Evolutionary conservation across 2,329 filamentous ascomycete genomes (phyloP).

Genomic region (Penicillium aurantiogriseum): DNA sequence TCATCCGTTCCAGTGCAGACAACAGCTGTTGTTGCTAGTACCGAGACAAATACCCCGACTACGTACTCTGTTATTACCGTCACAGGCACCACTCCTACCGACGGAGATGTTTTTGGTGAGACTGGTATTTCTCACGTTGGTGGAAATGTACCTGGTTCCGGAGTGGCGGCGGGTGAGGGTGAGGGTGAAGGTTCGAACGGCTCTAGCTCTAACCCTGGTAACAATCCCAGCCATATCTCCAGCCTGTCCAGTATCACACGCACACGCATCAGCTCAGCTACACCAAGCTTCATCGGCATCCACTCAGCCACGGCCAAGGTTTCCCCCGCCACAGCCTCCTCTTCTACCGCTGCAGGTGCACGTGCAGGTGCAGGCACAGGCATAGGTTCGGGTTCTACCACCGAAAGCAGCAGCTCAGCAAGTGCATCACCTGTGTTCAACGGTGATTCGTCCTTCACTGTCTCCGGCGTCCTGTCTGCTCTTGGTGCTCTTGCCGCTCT

Average conservation of each 20-base stretch:
- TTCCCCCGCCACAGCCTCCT: neutral
- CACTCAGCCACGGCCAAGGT: neutral
- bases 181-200: neutral
- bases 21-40: neutral
- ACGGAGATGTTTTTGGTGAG: neutral
- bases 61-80: neutral
- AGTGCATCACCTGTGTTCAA: constrained; percentile 1
- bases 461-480: neutral
- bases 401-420: neutral
- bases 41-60: neutral
- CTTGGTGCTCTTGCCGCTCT: neutral
- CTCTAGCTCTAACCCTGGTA: neutral
- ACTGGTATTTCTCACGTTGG: neutral
- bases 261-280: neutral
- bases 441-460: neutral
- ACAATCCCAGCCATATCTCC: neutral
- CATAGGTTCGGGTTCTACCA: neutral
- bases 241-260: neutral
- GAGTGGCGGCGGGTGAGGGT: neutral
- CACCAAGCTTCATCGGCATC: neutral
- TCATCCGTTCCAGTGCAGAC: neutral
- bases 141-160: neutral
- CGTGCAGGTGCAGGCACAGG: neutral
- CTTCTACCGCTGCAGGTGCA: neutral
- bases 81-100: neutral